Evolutionary conservation across 768 basidiomycete species (phyloP), one percentile per base, ranked within the genome.

Genomic region (Xerocomellus intermedius): DNA sequence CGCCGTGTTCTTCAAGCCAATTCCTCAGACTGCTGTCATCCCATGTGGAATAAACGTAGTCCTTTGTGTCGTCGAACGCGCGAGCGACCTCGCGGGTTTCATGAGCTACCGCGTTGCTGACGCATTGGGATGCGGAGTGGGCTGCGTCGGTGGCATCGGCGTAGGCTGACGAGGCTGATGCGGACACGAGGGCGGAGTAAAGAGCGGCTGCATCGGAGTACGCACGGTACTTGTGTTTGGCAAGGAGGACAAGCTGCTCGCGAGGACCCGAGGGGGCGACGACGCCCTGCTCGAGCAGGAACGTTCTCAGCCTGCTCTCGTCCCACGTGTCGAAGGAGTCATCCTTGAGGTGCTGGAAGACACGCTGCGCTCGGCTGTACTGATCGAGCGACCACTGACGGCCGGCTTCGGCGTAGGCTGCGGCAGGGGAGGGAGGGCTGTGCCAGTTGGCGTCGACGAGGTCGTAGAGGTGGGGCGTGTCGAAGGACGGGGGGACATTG

Each of bases 1-100:
- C 75, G 24, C 88, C 87, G 64, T 90, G 84, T 37, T 86, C 77
- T 64, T 88, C 84, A 42, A 95, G 82, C 73, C 86, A 97, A 0
- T 65, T 71, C 47, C 87, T 77, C 44, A 98, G 71, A 59, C 79
- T 78, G 63, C 78, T 86, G 60, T 95, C 91, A 52, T 89, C 85
- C 96, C 96, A 97, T 0, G 88, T 82, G 0, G 89, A 92, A 70
- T 89, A 96, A 17, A 94, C 73, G 62, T 94, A 95, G 69, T 98
- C 94, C 68, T 85, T 91, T 30, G 84, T 70, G 55, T 89, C 82
- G 57, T 94, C 88, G 21, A 92, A 68, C 26, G 73, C 74, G 22
- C 76, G 73, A 8, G 69, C 70, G 10, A 76, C 81, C 2, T 79
- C 77, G 16, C 78, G 72, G 1, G 85, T 82, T 3, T 85, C 82